Evolutionary conservation across 352 stramenopile genomes (phyloP).

Genomic region (Phytophthora pluvialis): DNA sequence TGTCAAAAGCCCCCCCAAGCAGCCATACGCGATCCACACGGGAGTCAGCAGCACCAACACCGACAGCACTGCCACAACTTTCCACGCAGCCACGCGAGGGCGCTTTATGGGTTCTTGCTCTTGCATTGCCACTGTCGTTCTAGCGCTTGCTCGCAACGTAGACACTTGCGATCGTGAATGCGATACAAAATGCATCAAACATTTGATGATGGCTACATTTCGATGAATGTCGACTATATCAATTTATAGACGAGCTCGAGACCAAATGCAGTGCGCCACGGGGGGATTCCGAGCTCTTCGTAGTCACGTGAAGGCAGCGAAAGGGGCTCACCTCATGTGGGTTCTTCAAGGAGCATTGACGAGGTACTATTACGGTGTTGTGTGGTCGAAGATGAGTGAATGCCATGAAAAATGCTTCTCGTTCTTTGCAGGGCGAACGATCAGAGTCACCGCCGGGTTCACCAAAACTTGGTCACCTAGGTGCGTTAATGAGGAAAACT

Average conservation of each 20-base stretch:
- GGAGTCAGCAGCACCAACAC: conserved; percentile 44
- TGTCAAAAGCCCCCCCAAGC: conserved; percentile 49
- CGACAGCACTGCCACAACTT: conserved; percentile 33
- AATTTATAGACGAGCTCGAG: background rate
- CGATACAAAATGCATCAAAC: conserved; percentile 11
- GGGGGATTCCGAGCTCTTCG: conserved; percentile 49
- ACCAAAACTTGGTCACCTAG: conserved; percentile 6
- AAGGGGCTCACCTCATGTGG: conserved; percentile 2
- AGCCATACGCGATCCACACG: conserved; percentile 51
- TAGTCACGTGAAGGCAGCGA: conserved; percentile 46
- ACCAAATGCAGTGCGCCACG: conserved; percentile 33
- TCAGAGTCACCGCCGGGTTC: conserved; percentile 5
- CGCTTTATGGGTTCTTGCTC: conserved; percentile 22
- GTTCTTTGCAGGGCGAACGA: conserved; percentile 9
- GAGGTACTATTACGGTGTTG: background rate
- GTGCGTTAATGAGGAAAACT: conserved; percentile 3
- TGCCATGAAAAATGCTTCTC: background rate
- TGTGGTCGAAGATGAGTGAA: background rate
- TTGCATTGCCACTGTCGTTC: background rate
- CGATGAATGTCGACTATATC: conserved; percentile 5
- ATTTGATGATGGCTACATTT: conserved; percentile 18
- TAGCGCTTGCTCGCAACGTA: background rate
- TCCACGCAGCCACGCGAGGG: conserved; percentile 32
- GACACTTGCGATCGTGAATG: no score
- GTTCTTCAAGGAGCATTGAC: conserved; percentile 2